A percentile compares a stretch with the other conserved stretches of the same genome.
phyloP scores from a whole-genome alignment of 1,139 yeast species.

The Groenewaldozyma sp. region DNA sequence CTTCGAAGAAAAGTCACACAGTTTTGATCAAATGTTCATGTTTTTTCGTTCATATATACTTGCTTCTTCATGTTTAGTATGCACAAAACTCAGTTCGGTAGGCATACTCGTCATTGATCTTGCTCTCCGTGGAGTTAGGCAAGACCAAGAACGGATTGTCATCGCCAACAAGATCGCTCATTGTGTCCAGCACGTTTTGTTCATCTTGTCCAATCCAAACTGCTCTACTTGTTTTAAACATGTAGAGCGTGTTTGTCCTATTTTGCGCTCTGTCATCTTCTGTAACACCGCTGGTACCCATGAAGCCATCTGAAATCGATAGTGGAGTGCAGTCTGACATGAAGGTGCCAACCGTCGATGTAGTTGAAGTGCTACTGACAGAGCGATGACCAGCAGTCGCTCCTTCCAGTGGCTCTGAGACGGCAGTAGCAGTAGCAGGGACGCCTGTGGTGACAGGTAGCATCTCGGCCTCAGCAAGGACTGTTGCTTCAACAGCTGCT shows the following conservation, averaged over 20 bases:
- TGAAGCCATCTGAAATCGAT: background rate
- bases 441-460: too few relatives aligned
- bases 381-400: slow-evolving; percentile 2
- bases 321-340: slow-evolving; percentile 1
- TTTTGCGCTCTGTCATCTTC: too few relatives aligned
- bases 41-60: too few relatives aligned
- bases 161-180: background rate
- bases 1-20: background rate
- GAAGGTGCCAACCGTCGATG: background rate
- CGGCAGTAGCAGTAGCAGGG: too few relatives aligned
- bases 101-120: background rate
- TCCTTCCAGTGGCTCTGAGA: background rate
- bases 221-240: slow-evolving; percentile 1
- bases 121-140: background rate
- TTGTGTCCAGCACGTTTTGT: slow-evolving; percentile 2
- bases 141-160: slow-evolving; percentile 1
- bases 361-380: background rate
- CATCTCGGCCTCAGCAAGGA: too few relatives aligned
- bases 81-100: background rate
- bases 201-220: slow-evolving; percentile 2
- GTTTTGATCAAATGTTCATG: too few relatives aligned
- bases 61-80: background rate
- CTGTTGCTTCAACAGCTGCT: too few relatives aligned
- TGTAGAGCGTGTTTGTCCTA: slow-evolving; percentile 1
- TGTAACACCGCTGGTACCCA: too few relatives aligned